phyloP scores from a whole-genome alignment of 805 yeast species.

The Candida endomychidarum region DNA sequence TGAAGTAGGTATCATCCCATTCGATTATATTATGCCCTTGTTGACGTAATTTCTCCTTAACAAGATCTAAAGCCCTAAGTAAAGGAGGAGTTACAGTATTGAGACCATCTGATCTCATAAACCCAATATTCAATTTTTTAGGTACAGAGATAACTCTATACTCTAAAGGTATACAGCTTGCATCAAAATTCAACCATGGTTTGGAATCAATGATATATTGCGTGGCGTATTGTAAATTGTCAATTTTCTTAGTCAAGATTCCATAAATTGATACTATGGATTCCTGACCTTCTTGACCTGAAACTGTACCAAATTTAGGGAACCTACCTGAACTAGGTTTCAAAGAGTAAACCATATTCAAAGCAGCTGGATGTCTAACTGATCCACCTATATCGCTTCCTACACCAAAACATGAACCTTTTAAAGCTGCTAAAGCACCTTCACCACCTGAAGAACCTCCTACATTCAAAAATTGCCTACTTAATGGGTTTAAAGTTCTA shows the following conservation, averaged over 20 bases:
- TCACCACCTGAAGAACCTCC: constrained; percentile 61
- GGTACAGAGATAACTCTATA: constrained; percentile 49
- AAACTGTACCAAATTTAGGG: constrained; percentile 25
- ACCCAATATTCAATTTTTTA: constrained; percentile 52
- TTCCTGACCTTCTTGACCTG: constrained; percentile 62
- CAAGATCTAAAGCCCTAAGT: constrained; percentile 50
- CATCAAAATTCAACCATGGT: constrained; percentile 56
- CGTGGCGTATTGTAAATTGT: constrained; percentile 55
- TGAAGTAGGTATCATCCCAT: constrained; percentile 13
- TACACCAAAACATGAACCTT: constrained; percentile 51
- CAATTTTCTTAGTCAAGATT: constrained; percentile 61
- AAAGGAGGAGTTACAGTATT: constrained; percentile 69
- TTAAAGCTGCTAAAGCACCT: constrained; percentile 44
- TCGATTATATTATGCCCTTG: constrained; percentile 58
- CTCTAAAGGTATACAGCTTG: constrained; percentile 45
- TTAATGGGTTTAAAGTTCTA: constrained; percentile 46
- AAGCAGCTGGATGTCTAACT: constrained; percentile 48
- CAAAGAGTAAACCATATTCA: constrained; percentile 41
- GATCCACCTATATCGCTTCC: constrained; percentile 59
- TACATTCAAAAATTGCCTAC: constrained; percentile 36
- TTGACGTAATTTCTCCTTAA: constrained; percentile 50
- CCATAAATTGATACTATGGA: constrained; percentile 68
- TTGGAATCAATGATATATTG: constrained; percentile 49
- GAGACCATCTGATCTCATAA: constrained; percentile 60
- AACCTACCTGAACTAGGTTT: constrained; percentile 46